Conservation (phyloP, 805 yeast species). For the Candida ponderosae region DNA sequence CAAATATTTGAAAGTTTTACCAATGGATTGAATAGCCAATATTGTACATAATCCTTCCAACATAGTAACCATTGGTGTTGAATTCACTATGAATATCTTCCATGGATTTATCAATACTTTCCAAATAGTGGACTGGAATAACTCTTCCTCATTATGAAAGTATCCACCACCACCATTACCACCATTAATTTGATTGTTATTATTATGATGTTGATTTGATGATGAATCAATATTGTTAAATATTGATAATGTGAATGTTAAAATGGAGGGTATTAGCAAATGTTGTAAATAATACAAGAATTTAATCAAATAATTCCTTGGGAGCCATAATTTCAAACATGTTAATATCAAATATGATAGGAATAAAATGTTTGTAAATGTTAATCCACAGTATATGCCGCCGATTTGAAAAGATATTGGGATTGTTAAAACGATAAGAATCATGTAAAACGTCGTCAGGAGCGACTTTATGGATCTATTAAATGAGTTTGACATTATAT, state of each 20-base stretch:
- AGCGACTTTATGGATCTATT: slow-evolving; percentile 7
- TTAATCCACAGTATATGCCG: slow-evolving; percentile 82
- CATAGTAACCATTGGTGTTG: slow-evolving; percentile 85
- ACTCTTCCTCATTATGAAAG: neutral
- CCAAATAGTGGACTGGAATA: slow-evolving; percentile 15
- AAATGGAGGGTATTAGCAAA: slow-evolving; percentile 69
- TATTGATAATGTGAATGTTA: slow-evolving; percentile 59
- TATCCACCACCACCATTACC: neutral
- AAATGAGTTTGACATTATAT: neutral
- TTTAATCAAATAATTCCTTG: slow-evolving; percentile 23
- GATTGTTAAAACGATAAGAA: slow-evolving; percentile 68
- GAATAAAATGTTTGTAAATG: slow-evolving; percentile 70
- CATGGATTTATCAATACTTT: slow-evolving; percentile 49
- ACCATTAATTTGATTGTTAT: slow-evolving; percentile 3
- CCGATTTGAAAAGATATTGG: slow-evolving; percentile 95
- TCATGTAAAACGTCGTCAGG: slow-evolving; percentile 53
- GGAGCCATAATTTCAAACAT: slow-evolving; percentile 51
- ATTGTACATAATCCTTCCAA: slow-evolving; percentile 92
- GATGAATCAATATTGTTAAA: slow-evolving; percentile 30
- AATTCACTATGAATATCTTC: slow-evolving; percentile 62
- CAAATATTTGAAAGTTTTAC: slow-evolving; percentile 72
- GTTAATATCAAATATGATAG: slow-evolving; percentile 65
- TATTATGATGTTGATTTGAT: slow-evolving; percentile 12
- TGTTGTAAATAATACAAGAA: slow-evolving; percentile 73
- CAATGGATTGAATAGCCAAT: slow-evolving; percentile 85